A percentile compares a stretch with the other conserved stretches of the same genome.
phyloP scores from a whole-genome alignment of 345 rosid genomes.

The Abelmoschus esculentus region DNA sequence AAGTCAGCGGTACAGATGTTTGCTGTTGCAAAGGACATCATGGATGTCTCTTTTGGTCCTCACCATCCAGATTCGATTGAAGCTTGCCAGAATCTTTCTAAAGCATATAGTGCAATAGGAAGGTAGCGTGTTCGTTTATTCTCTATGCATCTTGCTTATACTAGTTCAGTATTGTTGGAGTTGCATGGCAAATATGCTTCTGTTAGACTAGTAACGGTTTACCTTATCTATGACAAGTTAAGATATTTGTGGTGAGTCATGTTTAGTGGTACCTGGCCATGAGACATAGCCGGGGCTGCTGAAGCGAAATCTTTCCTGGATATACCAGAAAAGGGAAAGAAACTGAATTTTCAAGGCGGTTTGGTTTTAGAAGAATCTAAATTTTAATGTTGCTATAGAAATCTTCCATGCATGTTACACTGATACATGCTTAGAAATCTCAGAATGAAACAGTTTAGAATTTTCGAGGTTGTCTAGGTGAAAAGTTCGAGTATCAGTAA shows the following conservation, averaged over 20 bases:
- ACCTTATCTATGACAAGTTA: background rate
- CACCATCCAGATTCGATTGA: constrained; percentile 83
- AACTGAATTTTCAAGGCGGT: background rate
- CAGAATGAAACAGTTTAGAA: background rate
- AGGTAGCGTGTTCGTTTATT: constrained; percentile 41
- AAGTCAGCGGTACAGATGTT: constrained; percentile 94
- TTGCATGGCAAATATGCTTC: background rate
- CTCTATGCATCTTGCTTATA: background rate
- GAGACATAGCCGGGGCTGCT: background rate
- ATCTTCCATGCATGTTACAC: background rate
- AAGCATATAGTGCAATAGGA: constrained; percentile 54
- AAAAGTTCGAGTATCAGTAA: background rate
- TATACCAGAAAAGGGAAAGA: background rate
- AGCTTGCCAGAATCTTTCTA: constrained; percentile 86
- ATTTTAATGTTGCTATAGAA: background rate
- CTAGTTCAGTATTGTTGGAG: constrained; percentile 4
- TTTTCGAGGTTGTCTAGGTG: background rate
- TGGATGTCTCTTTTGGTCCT: constrained; percentile 96
- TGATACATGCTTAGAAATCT: background rate
- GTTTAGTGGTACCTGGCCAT: background rate
- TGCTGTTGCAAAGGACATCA: constrained; percentile 85
- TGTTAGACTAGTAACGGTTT: background rate
- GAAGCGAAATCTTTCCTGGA: background rate
- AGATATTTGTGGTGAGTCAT: background rate
- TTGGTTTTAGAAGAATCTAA: background rate